Evolutionary conservation across 306 rosid genomes (phyloP), one percentile per base, ranked within the genome.

Genomic region (Rosa lucieae): DNA sequence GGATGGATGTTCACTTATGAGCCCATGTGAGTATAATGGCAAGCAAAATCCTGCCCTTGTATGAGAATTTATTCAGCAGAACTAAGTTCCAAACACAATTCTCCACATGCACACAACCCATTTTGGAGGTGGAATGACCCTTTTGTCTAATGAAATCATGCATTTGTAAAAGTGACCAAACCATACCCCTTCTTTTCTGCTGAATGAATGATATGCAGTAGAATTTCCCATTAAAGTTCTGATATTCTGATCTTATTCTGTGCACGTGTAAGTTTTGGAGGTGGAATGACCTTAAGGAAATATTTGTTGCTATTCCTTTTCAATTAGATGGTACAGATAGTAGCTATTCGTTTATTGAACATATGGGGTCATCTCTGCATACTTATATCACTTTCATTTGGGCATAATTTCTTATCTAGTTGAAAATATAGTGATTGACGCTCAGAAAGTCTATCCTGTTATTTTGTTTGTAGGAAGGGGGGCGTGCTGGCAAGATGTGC

Each of bases 401-500:
- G 1, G 29, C 29, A 23, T 23, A 23, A 23, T 23, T 23, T 23
- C 26, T 23, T 23, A 23, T 23, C 26, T 23, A 5, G 5, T 72
- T 15, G 42, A 26, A 29, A 32, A 49, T 29, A 71, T 44, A 14
- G 56, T 18, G 0, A 32, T 72, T 10, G 3, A 18, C 0, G 6
- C 42, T 53, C 18, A n/a, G 63, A 20, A 29, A 66, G 73, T 8
- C 14, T 37, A 18, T 61, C 48, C 2, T 73, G 53, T 72, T 78
- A 43, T 37, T 23, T 74, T 15, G 56, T 15, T 42, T 85, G 84
- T 88, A 95, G 99, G 92, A 90, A 84, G 80, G 97, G 98, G 59
- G 99, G 98, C 74, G 46, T 88, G 67, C 79, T 95, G 70, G 99
- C 94, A 40, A 91, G 78, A 89, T 83, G 92, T 72, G 92, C 99